Base-by-base conservation (phyloP, 192 early-diverging fungal genomes). In the Backusella circina region DNA sequence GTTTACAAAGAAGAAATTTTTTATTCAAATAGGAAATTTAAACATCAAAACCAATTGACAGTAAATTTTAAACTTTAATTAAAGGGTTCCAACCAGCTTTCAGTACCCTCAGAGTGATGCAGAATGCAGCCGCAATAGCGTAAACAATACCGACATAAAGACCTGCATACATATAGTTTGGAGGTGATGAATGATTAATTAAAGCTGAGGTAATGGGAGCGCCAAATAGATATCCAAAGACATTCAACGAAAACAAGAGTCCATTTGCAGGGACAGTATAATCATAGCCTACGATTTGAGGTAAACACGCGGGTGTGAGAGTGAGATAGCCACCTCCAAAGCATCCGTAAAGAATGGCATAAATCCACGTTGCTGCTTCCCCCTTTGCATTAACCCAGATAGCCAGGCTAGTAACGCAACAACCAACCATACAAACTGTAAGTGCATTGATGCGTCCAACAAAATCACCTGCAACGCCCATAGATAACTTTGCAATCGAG, bases 401-500 rank as follows among this genome's bases (percentile, higher is more conserved):
- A 9, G 64, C 26, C 18, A 74, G 57, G 39, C 73, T 39, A 32
- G 79, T 84, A 37, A 81, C 71, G 9, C 80, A 81, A 3, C 71
- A 73, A 36, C 82, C 47, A 1, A 84, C 64, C n/a, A 81, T 79
- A 32, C 80, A 82, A 10, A 82, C n/a, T 50, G 79, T 77, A 33
- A 84, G 76, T 70, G 77, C 78, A 67, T 84, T 84, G 68, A 84
- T 77, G 3, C 80, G 77, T 0, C 83, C 83, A 3, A 82, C 72
- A 18, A 78, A 75, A 65, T 84, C 83, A 32, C 80, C 79, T 21
- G 77, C 70, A 36, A 79, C 82, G 16, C 83, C 64, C 28, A 79
- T 75, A 0, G 78, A 73, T 5, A 81, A 37, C 57, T 81, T 81
- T 10, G 76, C 78, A 2, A 83, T 61, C 0, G 79, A 54, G 5